Evolutionary conservation across 306 rosid species (phyloP), one percentile per base, ranked within the genome.

Genomic region (Corylus heterophylla): DNA sequence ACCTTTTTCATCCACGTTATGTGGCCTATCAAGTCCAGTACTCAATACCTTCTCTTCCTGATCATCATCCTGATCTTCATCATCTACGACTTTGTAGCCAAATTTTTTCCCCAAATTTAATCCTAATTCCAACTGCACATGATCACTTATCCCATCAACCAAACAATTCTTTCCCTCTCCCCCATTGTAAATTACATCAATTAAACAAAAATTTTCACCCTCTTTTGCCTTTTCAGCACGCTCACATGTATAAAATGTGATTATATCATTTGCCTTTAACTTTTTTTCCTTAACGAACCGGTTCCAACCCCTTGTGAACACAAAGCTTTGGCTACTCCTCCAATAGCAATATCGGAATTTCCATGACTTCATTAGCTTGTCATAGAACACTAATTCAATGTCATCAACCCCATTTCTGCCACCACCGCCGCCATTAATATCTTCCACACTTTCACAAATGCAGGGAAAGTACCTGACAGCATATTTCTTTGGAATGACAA

Each of bases 401-500:
- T 88, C 91, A 27, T 80, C 66, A 3, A 68, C 72, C 5, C 27
- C 51, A 13, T 5, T 39, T 8, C 69, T 52, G 3, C 66, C 42
- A 20, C 9, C 45, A 2, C 61, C 76, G 8, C 18, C 81, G 16
- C 16, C 13, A 12, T 74, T 74, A 31, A 31, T 31, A 16, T 22
- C 69, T 8, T 83, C 87, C 3, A 20, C 50, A 48, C 68, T 74
- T 63, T 83, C 89, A 67, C 78, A 71, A 44, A 83, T 77, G 48
- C 18, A 79, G 14, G 98, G 98, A 11, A 94, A 91, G 83, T 92
- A 86, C 13, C 88, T 85, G 1, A 88, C 84, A 0, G 97, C 98
- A 35, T 89, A 90, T 63, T 85, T 92, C 45, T 94, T 94, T 0
- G 95, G 98, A 61, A 94, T 91, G 2, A 91, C 97, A 52, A 94